Evolutionary conservation across 257 asterid genomes (phyloP).

Genomic region (Echium plantagineum): DNA sequence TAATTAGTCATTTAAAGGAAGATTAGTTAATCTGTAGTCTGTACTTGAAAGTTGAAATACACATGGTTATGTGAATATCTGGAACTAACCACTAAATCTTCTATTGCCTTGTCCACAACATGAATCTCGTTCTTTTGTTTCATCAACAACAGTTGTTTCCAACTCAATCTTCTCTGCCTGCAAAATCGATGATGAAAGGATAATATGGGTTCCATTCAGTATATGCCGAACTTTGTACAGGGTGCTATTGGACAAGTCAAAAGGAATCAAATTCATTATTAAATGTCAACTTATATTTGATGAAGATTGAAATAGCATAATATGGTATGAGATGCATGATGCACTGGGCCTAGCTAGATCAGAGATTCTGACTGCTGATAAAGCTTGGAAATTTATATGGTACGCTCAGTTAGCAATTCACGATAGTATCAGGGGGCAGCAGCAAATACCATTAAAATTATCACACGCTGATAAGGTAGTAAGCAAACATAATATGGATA

Average conservation of each 20-base stretch:
- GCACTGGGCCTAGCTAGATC: background rate
- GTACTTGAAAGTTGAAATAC: too few relatives aligned
- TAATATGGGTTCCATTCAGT: background rate
- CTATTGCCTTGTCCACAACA: conserved; percentile 71
- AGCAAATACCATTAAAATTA: too few relatives aligned
- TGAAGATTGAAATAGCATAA: background rate
- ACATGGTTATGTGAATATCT: conserved; percentile 3
- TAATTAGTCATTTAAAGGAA: too few relatives aligned
- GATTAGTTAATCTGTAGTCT: too few relatives aligned
- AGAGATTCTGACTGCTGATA: too few relatives aligned
- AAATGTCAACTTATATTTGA: background rate
- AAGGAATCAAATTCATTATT: background rate
- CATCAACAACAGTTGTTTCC: conserved; percentile 98
- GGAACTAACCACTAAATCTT: conserved; percentile 89
- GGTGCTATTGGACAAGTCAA: background rate
- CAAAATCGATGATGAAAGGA: conserved; percentile 15
- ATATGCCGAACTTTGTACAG: background rate
- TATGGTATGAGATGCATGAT: background rate
- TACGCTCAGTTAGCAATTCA: too few relatives aligned
- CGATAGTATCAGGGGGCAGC: too few relatives aligned
- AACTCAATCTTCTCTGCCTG: conserved; percentile 92
- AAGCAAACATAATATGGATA: too few relatives aligned
- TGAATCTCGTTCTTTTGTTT: conserved; percentile 91
- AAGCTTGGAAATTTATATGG: too few relatives aligned
- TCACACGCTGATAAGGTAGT: too few relatives aligned